Percentiles rank a stretch among this genome's conserved stretches.
Evolutionary conservation across 176 grass and related monocot genomes (phyloP).

Genomic region (Lolium multiflorum): DNA sequence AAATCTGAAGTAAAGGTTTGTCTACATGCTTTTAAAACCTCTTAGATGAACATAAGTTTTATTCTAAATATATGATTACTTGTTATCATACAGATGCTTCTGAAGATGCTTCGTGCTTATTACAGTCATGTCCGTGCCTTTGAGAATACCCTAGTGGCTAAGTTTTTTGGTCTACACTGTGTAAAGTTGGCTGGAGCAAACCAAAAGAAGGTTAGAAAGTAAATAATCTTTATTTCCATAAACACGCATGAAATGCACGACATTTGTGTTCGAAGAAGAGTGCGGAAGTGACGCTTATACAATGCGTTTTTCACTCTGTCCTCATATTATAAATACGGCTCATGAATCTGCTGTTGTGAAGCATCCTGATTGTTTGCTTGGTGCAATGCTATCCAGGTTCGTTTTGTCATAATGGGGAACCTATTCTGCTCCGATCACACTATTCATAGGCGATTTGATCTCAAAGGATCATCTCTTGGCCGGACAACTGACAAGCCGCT

Average conservation of each 20-base stretch:
- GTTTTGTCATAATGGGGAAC: conserved; percentile 98
- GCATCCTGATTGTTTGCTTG: conserved; percentile 36
- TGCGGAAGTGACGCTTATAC: not conserved
- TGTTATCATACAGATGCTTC: conserved; percentile 67
- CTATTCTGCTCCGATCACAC: conserved; percentile 82
- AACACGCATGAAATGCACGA: not conserved
- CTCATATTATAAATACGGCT: conserved; percentile 3
- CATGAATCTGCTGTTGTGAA: conserved; percentile 20
- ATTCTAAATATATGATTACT: conserved; percentile 29
- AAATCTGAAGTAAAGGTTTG: conserved; percentile 90
- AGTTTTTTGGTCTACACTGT: conserved; percentile 93
- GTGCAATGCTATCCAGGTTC: conserved; percentile 62
- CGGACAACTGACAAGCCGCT: conserved; percentile 77
- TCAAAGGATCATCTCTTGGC: conserved; percentile 92
- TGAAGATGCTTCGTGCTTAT: conserved; percentile 91
- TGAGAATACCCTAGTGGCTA: conserved; percentile 84
- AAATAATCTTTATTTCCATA: not conserved
- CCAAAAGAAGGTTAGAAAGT: conserved; percentile 82
- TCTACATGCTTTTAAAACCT: conserved; percentile 28
- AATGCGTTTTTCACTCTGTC: not conserved
- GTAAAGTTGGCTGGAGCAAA: conserved; percentile 75
- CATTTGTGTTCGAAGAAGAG: conserved; percentile 15
- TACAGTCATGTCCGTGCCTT: conserved; percentile 81
- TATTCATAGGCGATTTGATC: conserved; percentile 92
- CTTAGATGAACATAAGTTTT: not conserved